Evolutionary conservation across 768 basidiomycete species (phyloP).

Genomic region (Mycena polygramma): DNA sequence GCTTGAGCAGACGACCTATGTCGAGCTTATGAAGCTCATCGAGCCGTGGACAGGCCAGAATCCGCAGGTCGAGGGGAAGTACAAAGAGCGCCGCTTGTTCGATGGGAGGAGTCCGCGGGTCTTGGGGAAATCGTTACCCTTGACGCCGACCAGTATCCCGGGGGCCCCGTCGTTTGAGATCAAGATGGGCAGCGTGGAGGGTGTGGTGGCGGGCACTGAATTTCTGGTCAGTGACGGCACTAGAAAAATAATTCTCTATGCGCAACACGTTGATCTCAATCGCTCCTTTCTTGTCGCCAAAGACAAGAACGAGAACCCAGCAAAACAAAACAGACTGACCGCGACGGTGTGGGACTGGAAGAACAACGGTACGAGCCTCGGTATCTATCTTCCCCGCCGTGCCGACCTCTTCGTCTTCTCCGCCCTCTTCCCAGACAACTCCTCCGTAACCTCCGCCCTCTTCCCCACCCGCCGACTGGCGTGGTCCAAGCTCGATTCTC

Average conservation of each 20-base stretch:
- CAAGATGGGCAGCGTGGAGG: not conserved
- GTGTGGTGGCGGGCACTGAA: not conserved
- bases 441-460: not conserved
- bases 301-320: not conserved
- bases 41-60: not conserved
- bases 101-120: not conserved
- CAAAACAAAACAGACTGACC: not conserved
- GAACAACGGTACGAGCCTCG: not conserved
- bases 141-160: not conserved
- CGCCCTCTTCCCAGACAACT: not conserved
- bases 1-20: conserved; percentile 4
- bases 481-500: not conserved
- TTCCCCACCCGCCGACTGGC: conserved; percentile 3
- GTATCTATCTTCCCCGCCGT: not conserved
- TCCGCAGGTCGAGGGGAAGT: conserved; percentile 2
- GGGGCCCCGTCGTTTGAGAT: not conserved
- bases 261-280: not conserved
- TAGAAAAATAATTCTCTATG: not conserved
- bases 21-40: not conserved
- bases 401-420: not conserved
- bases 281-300: not conserved
- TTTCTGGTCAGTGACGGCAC: not conserved
- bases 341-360: conserved; percentile 11
- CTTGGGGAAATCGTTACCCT: not conserved
- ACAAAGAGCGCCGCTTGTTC: conserved; percentile 1